Evolutionary conservation across 1,284 basidiomycete genomes (phyloP).

Genomic region (Ustilago cynodontis): DNA sequence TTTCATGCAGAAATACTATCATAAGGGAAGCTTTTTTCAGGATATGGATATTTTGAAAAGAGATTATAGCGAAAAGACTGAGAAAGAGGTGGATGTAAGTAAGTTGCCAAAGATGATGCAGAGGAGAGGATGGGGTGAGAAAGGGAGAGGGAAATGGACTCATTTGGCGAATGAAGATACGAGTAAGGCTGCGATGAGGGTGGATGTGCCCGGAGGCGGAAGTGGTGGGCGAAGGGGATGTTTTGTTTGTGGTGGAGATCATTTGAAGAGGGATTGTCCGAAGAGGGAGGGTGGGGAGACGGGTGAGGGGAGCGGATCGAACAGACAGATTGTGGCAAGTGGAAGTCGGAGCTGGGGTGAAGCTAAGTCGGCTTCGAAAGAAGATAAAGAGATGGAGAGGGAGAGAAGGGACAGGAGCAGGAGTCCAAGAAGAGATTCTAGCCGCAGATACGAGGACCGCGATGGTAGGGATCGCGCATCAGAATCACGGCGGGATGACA

Average conservation of each 20-base stretch:
- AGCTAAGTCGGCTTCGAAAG: not conserved
- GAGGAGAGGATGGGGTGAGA: conserved; percentile 94
- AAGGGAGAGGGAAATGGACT: conserved; percentile 81
- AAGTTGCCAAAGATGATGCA: conserved; percentile 95
- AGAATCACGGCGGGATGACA: conserved; percentile 2
- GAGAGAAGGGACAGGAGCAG: conserved; percentile 16
- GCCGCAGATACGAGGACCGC: not conserved
- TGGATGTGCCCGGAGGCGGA: conserved; percentile 69
- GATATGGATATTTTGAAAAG: conserved; percentile 89
- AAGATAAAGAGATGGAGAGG: not conserved
- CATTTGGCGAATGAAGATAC: conserved; percentile 96
- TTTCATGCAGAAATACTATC: conserved; percentile 98
- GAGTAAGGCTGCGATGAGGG: conserved; percentile 69
- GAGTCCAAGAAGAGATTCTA: conserved; percentile 20
- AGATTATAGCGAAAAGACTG: conserved; percentile 90
- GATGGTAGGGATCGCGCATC: not conserved
- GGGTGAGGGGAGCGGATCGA: conserved; percentile 20
- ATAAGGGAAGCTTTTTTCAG: conserved; percentile 96
- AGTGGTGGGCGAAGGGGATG: conserved; percentile 82
- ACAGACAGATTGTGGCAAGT: conserved; percentile 2
- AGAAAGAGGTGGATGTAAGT: conserved; percentile 83
- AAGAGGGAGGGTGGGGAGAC: conserved; percentile 29
- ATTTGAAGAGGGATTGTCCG: conserved; percentile 69
- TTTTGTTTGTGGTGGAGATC: conserved; percentile 77
- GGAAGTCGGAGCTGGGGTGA: not conserved